Percentiles rank a stretch among this genome's conserved stretches.
Conservation (phyloP, 805 yeast genomes). For the Teunomyces lycoperdinae region DNA sequence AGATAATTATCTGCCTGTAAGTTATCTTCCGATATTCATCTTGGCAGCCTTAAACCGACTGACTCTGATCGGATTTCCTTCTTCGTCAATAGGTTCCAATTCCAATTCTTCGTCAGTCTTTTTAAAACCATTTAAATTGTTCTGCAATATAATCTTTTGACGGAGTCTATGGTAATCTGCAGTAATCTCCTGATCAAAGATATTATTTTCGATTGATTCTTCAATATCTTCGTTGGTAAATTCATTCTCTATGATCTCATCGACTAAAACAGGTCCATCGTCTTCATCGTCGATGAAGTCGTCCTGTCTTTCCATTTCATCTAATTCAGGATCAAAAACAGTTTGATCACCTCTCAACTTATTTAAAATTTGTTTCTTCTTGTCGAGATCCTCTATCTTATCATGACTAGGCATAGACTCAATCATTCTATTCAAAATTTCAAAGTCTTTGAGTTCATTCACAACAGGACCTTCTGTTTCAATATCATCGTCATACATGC, state of each 20-base stretch:
- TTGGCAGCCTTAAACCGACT: constrained; percentile 70
- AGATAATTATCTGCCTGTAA: not conserved
- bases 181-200: constrained; percentile 47
- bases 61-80: constrained; percentile 54
- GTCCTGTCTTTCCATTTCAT: constrained; percentile 22
- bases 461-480: constrained; percentile 55
- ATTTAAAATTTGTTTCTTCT: not conserved
- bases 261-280: constrained; percentile 39
- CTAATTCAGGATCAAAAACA: constrained; percentile 9
- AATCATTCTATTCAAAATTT: constrained; percentile 46
- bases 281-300: constrained; percentile 32
- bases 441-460: constrained; percentile 53
- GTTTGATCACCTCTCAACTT: not conserved
- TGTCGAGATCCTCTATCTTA: constrained; percentile 2
- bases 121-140: constrained; percentile 41
- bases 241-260: constrained; percentile 43
- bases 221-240: constrained; percentile 10
- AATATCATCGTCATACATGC: constrained; percentile 60
- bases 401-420: constrained; percentile 28
- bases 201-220: constrained; percentile 15
- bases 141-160: constrained; percentile 44
- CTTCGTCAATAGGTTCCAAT: constrained; percentile 65
- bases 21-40: constrained; percentile 5
- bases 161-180: constrained; percentile 57
- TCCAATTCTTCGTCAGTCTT: constrained; percentile 51